Evolutionary conservation across 192 early-diverging fungal genomes (phyloP).

Genomic region (Lobosporangium transversale): DNA sequence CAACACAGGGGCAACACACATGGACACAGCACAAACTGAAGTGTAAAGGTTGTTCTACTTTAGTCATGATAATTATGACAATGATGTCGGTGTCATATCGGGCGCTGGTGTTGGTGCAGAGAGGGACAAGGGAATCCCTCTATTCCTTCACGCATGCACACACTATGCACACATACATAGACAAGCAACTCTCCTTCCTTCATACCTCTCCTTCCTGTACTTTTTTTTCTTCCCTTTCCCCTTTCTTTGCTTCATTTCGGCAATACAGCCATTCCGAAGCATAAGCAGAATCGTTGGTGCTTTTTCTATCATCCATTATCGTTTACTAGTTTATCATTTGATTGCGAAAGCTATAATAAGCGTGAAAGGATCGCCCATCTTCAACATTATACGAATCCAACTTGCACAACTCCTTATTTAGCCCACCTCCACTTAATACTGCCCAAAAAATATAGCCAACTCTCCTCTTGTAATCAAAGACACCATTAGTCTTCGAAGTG

Average conservation of each 20-base stretch:
- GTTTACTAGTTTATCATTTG: neutral
- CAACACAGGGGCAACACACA: neutral
- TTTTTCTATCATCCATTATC: conserved; percentile 2
- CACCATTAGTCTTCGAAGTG: neutral
- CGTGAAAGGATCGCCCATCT: conserved; percentile 16
- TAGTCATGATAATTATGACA: neutral
- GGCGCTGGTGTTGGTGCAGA: conserved; percentile 18
- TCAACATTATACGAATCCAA: conserved; percentile 14
- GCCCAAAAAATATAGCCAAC: neutral
- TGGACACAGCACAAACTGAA: neutral
- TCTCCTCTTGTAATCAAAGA: conserved; percentile 14
- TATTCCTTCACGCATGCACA: too few relatives aligned
- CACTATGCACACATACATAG: too few relatives aligned
- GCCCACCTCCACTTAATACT: conserved; percentile 21
- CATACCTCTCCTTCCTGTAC: conserved; percentile 1
- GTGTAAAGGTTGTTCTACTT: neutral
- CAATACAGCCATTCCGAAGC: too few relatives aligned
- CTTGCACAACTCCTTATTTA: conserved; percentile 15
- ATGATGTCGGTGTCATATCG: too few relatives aligned
- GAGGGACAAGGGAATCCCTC: neutral
- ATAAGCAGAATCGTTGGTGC: neutral
- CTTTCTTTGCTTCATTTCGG: too few relatives aligned
- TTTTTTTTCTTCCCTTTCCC: neutral
- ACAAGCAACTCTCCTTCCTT: neutral
- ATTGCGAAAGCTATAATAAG: conserved; percentile 23